These are phyloP conservation scores for Aureobasidium sp. DNA, from an alignment of 2,329 filamentous ascomycete species.

Conservation along the genomic window DNA sequence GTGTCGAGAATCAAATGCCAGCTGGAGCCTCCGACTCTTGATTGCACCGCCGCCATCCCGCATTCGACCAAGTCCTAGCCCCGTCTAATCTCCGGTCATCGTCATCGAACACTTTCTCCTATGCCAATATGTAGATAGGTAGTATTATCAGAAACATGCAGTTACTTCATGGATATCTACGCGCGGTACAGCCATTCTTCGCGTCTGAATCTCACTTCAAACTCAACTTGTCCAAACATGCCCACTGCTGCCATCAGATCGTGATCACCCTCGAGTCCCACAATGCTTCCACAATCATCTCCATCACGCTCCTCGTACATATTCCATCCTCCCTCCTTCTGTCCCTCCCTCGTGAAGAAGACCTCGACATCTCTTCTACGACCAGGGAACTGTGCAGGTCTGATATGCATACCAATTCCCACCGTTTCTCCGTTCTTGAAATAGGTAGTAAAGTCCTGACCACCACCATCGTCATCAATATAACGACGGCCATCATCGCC, in stretches of 20 bases:
- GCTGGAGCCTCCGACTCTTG: neutral
- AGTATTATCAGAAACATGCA: neutral
- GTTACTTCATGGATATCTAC: neutral
- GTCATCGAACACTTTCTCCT: neutral
- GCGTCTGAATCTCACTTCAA: conserved; percentile 60
- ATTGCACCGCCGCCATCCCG: conserved; percentile 15
- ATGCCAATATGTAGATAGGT: no score
- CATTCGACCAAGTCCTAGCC: neutral
- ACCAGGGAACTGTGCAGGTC: conserved; percentile 28
- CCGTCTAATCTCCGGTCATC: conserved; percentile 4
- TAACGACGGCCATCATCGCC: conserved; percentile 82
- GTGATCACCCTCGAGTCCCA: conserved; percentile 74
- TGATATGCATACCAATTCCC: conserved; percentile 76
- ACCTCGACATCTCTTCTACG: conserved; percentile 56
- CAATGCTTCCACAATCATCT: conserved; percentile 65
- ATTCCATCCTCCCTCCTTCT: conserved; percentile 69
- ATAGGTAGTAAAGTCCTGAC: conserved; percentile 70
- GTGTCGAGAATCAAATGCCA: neutral
- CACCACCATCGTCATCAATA: conserved; percentile 79
- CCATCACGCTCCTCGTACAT: conserved; percentile 78
- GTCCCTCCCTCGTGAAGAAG: conserved; percentile 77
- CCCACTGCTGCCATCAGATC: conserved; percentile 66
- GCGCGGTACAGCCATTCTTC: conserved; percentile 34
- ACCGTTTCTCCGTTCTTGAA: conserved; percentile 73
- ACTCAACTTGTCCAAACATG: conserved; percentile 71